Base-by-base conservation (phyloP, 2,329 filamentous ascomycete genomes). In the Triangularia verruculosa region DNA sequence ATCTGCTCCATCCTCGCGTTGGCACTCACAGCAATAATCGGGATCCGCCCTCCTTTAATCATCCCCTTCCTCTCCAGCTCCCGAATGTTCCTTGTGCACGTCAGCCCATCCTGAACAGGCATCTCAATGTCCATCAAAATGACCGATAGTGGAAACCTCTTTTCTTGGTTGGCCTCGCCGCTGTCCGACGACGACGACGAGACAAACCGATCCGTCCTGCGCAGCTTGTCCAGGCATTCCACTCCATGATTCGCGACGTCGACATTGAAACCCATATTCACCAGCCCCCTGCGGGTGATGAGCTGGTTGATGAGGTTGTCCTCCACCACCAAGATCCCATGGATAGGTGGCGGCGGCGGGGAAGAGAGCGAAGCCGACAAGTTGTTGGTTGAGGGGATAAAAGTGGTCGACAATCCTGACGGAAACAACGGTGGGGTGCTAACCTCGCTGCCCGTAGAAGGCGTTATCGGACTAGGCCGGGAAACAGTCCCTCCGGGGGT, bases 51-150 rank as follows among this genome's bases (percentile, higher is more conserved):
- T 15, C 80, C 80, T 13, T 73, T 76, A 3, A 89, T 77, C 65
- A 79, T 79, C 8, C 84, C 83, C 32, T 79, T 75, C 47, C 74
- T 75, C 73, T 90, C 86, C 62, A 89, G 74, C 65, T 85, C 80
- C 15, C 89, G 82, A 61, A 92, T 90, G 52, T 81, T 80, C 30
- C 81, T 80, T 12, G 87, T 88, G 71, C 88, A 89, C 1, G 86
- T 85, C 62, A 89, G 77, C 0, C 89, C 89, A 68, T 91, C 88
- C 80, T 89, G 89, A 15, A 91, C 77, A 1, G 89, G 89, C 89
- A 92, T 91, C 71, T 91, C 88, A 69, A 90, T 86, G 70, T 92
- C 89, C 89, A 92, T 92, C 20, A 92, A 78, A 17, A 92, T 84
- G 4, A 91, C 78, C 57, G 84, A 84, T 24, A 89, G 75, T 1